A percentile compares a stretch with the other conserved stretches of the same genome.
Evolutionary conservation across 2,329 filamentous ascomycete species (phyloP).

Genomic region (Blumeria graminis): DNA sequence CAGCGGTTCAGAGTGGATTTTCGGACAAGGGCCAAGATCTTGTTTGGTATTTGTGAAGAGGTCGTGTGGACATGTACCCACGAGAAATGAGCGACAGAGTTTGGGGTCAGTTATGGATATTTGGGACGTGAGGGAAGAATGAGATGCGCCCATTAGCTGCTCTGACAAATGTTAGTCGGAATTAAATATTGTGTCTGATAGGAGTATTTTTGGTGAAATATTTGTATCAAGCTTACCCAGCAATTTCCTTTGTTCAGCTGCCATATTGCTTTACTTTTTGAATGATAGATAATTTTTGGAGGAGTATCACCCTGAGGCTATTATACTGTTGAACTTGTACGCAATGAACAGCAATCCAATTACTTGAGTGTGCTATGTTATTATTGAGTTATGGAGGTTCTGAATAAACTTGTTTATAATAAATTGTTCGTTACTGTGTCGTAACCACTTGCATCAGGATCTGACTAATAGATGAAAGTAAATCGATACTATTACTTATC

Average conservation of each 20-base stretch:
- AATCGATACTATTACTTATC: too few species aligned
- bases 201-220: too few species aligned
- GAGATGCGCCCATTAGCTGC: conserved; percentile 70
- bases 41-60: conserved; percentile 99
- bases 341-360: too few species aligned
- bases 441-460: too few species aligned
- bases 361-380: too few species aligned
- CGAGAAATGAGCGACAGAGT: conserved; percentile 84
- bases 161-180: conserved; percentile 24
- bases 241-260: conserved; percentile 92
- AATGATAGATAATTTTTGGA: background rate
- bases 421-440: too few species aligned
- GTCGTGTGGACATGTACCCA: conserved; percentile 86
- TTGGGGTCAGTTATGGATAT: conserved; percentile 77
- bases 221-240: conserved; percentile 29
- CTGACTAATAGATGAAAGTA: too few species aligned
- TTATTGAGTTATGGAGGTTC: too few species aligned
- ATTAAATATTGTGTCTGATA: too few species aligned
- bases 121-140: conserved; percentile 50
- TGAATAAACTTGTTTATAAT: too few species aligned
- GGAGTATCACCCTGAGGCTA: too few species aligned
- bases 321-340: too few species aligned
- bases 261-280: conserved; percentile 31
- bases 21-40: conserved; percentile 74
- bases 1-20: conserved; percentile 67